Evolutionary conservation across 2,329 filamentous ascomycete species (phyloP).

Genomic region (Alternaria incomplexa): DNA sequence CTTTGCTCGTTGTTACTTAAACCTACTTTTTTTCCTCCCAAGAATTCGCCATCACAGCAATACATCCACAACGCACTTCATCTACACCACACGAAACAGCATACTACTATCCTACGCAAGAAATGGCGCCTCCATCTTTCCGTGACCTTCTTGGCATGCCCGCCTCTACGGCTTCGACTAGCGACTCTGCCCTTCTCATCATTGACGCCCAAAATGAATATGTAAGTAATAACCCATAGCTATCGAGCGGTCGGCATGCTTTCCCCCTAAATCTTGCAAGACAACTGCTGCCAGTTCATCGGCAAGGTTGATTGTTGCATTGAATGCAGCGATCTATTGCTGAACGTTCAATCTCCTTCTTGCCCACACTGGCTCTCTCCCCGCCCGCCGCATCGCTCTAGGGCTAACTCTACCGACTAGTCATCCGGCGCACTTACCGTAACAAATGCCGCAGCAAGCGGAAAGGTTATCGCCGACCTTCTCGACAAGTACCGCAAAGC

Average conservation of each 20-base stretch:
- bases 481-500: constrained; percentile 66
- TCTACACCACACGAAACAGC: background rate
- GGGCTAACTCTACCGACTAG: background rate
- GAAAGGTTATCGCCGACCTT: constrained; percentile 63
- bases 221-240: constrained; percentile 61
- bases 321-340: background rate
- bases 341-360: background rate
- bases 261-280: background rate
- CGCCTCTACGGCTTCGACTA: constrained; percentile 62
- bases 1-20: background rate
- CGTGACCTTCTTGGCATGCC: constrained; percentile 61
- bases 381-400: background rate
- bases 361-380: background rate
- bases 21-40: background rate
- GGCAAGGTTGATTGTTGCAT: background rate
- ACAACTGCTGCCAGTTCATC: background rate
- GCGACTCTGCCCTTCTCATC: constrained; percentile 55
- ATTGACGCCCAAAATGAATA: constrained; percentile 16
- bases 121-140: constrained; percentile 44
- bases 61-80: background rate
- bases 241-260: constrained; percentile 51
- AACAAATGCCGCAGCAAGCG: constrained; percentile 59
- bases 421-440: constrained; percentile 64
- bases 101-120: background rate
- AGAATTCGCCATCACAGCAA: background rate